Percentiles rank a stretch among this genome's conserved stretches.
Evolutionary conservation across 345 rosid genomes (phyloP).

Genomic region (Fremontodendron californicum): DNA sequence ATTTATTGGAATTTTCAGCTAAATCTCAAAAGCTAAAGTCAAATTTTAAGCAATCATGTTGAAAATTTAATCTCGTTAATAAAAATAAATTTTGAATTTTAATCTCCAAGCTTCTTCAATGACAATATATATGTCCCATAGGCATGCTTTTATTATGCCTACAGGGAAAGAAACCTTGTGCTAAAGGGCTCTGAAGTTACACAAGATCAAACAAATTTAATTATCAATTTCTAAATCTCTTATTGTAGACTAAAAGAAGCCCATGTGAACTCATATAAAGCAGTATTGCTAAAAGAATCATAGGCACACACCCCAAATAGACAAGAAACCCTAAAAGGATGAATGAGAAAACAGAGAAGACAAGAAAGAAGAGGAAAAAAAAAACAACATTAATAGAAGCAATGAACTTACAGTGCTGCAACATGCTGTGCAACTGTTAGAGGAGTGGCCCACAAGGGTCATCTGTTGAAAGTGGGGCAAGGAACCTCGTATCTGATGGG

Average conservation of each 20-base stretch:
- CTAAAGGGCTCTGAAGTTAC: background rate
- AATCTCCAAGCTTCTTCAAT: background rate
- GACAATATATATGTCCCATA: background rate
- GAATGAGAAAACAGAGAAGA: background rate
- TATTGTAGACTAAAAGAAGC: background rate
- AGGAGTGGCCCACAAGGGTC: constrained; percentile 71
- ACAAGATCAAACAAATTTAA: background rate
- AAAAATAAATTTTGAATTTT: background rate
- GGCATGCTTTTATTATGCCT: background rate
- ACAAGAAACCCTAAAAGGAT: background rate
- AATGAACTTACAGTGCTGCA: constrained; percentile 58
- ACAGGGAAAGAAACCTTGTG: background rate
- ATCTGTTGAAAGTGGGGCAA: constrained; percentile 79
- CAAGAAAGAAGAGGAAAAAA: background rate
- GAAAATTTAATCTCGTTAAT: background rate
- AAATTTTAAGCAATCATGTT: background rate
- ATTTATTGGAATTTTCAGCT: background rate
- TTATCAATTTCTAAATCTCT: background rate
- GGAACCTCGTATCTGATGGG: constrained; percentile 91
- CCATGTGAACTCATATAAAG: background rate
- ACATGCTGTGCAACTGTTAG: constrained; percentile 86
- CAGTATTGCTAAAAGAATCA: background rate
- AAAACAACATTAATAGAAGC: background rate
- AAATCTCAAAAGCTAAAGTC: background rate
- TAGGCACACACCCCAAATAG: background rate